phyloP scores from a whole-genome alignment of 495 filamentous ascomycete species.

The Talaromyces ruber region DNA sequence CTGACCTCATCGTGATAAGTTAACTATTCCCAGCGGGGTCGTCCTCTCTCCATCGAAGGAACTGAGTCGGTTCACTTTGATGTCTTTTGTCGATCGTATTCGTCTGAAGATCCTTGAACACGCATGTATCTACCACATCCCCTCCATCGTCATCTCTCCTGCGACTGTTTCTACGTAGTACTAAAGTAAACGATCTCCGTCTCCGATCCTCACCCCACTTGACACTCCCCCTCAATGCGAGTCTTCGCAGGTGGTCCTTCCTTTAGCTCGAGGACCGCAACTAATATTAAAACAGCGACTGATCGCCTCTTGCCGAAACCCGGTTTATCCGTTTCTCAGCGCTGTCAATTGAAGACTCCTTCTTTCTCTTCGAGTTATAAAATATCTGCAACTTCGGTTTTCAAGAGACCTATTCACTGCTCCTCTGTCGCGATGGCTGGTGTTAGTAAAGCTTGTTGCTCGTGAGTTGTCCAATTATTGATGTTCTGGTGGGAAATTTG shows the following conservation, averaged over 20 bases:
- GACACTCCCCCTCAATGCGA: background rate
- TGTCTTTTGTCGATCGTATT: too few species aligned
- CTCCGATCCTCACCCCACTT: background rate
- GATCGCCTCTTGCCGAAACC: background rate
- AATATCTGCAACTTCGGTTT: background rate
- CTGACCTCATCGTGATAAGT: constrained; percentile 1
- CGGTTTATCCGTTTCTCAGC: background rate
- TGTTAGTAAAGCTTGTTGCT: constrained; percentile 41
- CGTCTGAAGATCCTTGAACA: too few species aligned
- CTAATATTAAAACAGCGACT: background rate
- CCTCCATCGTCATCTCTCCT: background rate
- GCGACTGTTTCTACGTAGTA: background rate
- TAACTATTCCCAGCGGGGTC: background rate
- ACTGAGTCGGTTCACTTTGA: too few species aligned
- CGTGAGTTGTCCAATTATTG: constrained; percentile 17
- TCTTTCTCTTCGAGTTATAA: background rate
- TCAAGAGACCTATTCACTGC: constrained; percentile 9
- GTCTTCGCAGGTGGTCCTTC: background rate
- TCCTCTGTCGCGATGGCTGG: constrained; percentile 30
- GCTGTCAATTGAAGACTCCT: background rate
- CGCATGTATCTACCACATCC: too few species aligned
- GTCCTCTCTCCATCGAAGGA: too few species aligned
- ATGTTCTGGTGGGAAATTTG: background rate
- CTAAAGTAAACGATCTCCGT: background rate
- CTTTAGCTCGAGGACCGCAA: background rate